phyloP scores from a whole-genome alignment of 2,329 filamentous ascomycete species.

The Didymosphaeria variabile region DNA sequence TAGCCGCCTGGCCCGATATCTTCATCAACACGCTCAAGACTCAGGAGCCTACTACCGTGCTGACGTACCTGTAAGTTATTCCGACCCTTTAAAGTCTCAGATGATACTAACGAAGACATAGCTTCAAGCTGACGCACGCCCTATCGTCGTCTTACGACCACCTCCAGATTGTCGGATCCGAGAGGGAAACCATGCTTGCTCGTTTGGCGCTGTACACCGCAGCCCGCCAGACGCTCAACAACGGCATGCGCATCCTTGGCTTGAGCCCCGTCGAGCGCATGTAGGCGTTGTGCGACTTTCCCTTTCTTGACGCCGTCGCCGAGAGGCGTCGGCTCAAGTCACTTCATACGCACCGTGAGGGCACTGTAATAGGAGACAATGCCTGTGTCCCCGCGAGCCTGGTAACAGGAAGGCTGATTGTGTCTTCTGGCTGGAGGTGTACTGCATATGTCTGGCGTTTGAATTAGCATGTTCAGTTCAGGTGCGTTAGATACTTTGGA shows the following conservation, averaged over 20 bases:
- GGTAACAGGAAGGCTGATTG: neutral
- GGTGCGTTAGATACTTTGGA: neutral
- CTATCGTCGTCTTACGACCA: conserved; percentile 82
- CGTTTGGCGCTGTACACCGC: conserved; percentile 75
- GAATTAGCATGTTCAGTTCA: neutral
- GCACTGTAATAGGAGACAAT: too few species aligned
- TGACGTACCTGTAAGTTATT: conserved; percentile 81
- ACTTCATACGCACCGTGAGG: too few species aligned
- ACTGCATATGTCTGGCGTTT: neutral
- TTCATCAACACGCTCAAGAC: conserved; percentile 86
- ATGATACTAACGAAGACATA: neutral
- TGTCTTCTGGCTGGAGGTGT: neutral
- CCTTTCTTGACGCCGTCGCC: neutral
- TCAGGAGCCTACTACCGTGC: conserved; percentile 74
- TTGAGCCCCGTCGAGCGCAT: conserved; percentile 74
- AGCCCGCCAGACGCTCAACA: conserved; percentile 77
- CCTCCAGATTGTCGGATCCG: conserved; percentile 78
- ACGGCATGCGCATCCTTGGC: conserved; percentile 84
- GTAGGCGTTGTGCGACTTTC: neutral
- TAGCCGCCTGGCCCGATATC: conserved; percentile 87
- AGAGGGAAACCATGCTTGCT: conserved; percentile 73
- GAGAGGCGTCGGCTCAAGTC: neutral
- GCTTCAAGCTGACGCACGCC: conserved; percentile 76
- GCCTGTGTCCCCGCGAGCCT: too few species aligned
- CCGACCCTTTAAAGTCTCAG: neutral